A percentile compares a stretch with the other conserved stretches of the same genome.
Conservation (phyloP, 192 early-diverging fungal genomes). For the Radiomyces spectabilis region DNA sequence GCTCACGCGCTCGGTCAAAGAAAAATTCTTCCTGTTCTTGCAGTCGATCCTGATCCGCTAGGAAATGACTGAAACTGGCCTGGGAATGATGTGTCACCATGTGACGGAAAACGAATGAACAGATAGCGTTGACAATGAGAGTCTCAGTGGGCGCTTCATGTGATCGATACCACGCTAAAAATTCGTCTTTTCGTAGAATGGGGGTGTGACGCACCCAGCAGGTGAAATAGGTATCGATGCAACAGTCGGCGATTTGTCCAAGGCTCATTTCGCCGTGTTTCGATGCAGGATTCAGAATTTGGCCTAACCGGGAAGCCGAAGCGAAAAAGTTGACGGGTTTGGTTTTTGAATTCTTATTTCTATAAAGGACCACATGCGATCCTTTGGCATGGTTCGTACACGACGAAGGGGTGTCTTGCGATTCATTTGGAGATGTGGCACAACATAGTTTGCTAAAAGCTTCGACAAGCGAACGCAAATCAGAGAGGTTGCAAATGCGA, state of each 20-base stretch:
- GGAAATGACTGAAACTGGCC: neutral
- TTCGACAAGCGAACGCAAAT: conserved; percentile 23
- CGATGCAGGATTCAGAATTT: neutral
- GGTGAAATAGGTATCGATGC: conserved; percentile 22
- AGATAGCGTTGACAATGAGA: conserved; percentile 30
- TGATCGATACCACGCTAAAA: conserved; percentile 25
- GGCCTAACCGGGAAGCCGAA: conserved; percentile 5
- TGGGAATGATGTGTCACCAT: conserved; percentile 20
- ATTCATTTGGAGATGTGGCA: neutral
- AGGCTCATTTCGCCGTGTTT: conserved; percentile 5
- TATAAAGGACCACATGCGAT: conserved; percentile 9
- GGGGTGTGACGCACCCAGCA: conserved; percentile 27
- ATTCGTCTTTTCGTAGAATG: conserved; percentile 21
- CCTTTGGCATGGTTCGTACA: neutral
- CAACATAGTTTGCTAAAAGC: conserved; percentile 18
- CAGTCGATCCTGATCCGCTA: conserved; percentile 14
- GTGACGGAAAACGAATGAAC: conserved; percentile 15
- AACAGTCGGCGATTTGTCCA: conserved; percentile 18
- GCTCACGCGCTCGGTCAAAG: conserved; percentile 19
- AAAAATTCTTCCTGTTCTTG: conserved; percentile 28
- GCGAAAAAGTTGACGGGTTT: conserved; percentile 20
- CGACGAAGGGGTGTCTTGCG: neutral
- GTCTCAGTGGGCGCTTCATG: conserved; percentile 10
- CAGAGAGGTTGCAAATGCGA: conserved; percentile 18
- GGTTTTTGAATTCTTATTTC: conserved; percentile 14